phyloP scores from a whole-genome alignment of 768 basidiomycete genomes.

The Calocybe indica region DNA sequence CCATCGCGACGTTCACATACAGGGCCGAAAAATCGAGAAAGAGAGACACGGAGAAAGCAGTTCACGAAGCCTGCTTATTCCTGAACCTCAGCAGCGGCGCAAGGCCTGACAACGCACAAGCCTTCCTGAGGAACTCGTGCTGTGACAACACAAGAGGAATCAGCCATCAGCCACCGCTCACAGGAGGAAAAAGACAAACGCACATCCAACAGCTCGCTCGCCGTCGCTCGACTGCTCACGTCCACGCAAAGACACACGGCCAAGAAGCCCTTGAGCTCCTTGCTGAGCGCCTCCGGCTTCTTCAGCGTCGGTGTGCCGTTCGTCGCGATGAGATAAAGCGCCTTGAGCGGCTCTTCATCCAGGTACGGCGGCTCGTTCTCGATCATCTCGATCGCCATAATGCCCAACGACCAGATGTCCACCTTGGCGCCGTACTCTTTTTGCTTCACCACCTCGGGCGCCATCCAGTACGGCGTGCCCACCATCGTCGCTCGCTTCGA shows the following conservation, averaged over 20 bases:
- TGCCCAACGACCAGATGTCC: conserved; percentile 94
- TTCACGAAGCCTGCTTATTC: conserved; percentile 51
- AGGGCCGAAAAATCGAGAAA: too few relatives aligned
- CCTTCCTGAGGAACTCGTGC: conserved; percentile 93
- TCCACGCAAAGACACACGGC: conserved; percentile 99
- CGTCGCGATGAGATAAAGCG: conserved; percentile 92
- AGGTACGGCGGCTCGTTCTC: conserved; percentile 96
- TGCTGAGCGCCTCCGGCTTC: conserved; percentile 87
- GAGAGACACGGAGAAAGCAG: not conserved
- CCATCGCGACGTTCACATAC: too few relatives aligned
- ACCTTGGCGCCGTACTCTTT: conserved; percentile 97
- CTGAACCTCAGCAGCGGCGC: conserved; percentile 83
- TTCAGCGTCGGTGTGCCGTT: conserved; percentile 98
- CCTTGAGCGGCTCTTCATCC: conserved; percentile 92
- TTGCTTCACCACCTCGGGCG: conserved; percentile 96
- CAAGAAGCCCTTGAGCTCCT: conserved; percentile 92
- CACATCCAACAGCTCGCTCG: conserved; percentile 79
- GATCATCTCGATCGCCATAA: conserved; percentile 99
- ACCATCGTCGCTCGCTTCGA: conserved; percentile 99
- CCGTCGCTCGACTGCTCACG: conserved; percentile 88
- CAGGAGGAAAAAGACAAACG: conserved; percentile 19
- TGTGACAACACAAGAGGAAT: conserved; percentile 22
- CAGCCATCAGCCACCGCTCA: conserved; percentile 1
- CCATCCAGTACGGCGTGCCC: conserved; percentile 98
- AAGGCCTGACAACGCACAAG: conserved; percentile 76